Conservation (phyloP, 2,329 filamentous ascomycete genomes). For the Talaromyces verruculosus region DNA sequence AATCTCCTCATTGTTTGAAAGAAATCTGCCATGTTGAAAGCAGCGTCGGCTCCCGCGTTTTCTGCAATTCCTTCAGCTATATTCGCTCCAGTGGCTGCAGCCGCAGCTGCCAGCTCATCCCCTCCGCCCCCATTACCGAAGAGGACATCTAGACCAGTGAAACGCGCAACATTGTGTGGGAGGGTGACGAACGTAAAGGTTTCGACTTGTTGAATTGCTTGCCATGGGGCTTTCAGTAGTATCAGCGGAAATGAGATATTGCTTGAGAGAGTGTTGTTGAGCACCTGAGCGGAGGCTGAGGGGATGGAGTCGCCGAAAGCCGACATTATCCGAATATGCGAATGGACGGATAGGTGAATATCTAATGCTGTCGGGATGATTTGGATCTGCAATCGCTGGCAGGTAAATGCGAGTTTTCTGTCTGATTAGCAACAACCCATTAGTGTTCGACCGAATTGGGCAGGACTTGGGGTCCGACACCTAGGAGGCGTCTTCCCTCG, state of each 20-base stretch:
- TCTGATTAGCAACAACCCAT: conserved; percentile 7
- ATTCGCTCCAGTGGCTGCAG: conserved; percentile 39
- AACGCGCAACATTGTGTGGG: conserved; percentile 35
- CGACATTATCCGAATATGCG: conserved; percentile 14
- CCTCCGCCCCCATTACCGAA: conserved; percentile 28
- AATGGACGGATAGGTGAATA: background rate
- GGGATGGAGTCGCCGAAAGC: conserved; percentile 5
- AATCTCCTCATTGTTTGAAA: conserved; percentile 64
- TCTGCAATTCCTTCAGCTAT: conserved; percentile 36
- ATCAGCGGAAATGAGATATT: conserved; percentile 16
- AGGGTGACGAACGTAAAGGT: conserved; percentile 37
- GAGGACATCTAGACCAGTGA: conserved; percentile 32
- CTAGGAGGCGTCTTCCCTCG: conserved; percentile 19
- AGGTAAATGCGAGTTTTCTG: background rate
- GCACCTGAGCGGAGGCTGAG: conserved; percentile 4
- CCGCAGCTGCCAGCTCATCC: conserved; percentile 43
- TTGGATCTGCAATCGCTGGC: background rate
- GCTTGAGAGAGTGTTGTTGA: conserved; percentile 15
- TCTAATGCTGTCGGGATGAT: background rate
- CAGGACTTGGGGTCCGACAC: conserved; percentile 22
- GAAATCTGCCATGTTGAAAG: conserved; percentile 44
- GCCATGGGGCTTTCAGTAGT: conserved; percentile 39
- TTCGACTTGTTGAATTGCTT: conserved; percentile 39
- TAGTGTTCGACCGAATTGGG: conserved; percentile 3
- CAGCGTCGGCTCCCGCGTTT: conserved; percentile 35